Conservation (phyloP, 139 green algal genomes). For the Chlamydomonas asymmetrica region DNA sequence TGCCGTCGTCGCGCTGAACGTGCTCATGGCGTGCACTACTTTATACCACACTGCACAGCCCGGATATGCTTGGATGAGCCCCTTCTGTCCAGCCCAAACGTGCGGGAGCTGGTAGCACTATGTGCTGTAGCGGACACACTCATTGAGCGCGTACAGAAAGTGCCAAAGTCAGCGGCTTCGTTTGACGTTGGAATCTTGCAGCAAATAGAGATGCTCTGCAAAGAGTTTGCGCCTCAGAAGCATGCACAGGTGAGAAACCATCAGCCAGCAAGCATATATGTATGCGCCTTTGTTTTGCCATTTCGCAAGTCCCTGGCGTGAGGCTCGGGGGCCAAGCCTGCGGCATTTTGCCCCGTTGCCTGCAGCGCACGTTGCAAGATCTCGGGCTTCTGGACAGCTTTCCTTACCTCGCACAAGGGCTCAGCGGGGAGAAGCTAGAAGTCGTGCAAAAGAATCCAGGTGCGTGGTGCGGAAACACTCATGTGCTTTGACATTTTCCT, state of each 20-base stretch:
- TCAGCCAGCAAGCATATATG: too few relatives aligned
- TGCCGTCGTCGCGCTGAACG: neutral
- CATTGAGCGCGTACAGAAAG: slow-evolving; percentile 48
- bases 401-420: slow-evolving; percentile 48
- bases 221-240: slow-evolving; percentile 29
- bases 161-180: slow-evolving; percentile 13
- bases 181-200: slow-evolving; percentile 36
- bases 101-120: slow-evolving; percentile 31
- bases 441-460: slow-evolving; percentile 28
- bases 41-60: slow-evolving; percentile 38
- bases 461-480: neutral
- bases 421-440: slow-evolving; percentile 33
- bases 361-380: slow-evolving; percentile 43
- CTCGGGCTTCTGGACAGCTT: slow-evolving; percentile 51
- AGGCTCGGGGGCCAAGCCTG: too few relatives aligned
- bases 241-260: slow-evolving; percentile 12
- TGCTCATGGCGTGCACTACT: too few relatives aligned
- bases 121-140: slow-evolving; percentile 40
- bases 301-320: too few relatives aligned
- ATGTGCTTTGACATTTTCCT: neutral
- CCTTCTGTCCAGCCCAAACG: slow-evolving; percentile 26
- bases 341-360: neutral
- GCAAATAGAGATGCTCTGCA: slow-evolving; percentile 38
- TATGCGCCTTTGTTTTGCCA: too few relatives aligned
- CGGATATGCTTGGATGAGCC: slow-evolving; percentile 44